These are phyloP conservation scores for Neospermospora avenae DNA, from an alignment of 2,329 filamentous ascomycete genomes.

Conservation along the genomic window DNA sequence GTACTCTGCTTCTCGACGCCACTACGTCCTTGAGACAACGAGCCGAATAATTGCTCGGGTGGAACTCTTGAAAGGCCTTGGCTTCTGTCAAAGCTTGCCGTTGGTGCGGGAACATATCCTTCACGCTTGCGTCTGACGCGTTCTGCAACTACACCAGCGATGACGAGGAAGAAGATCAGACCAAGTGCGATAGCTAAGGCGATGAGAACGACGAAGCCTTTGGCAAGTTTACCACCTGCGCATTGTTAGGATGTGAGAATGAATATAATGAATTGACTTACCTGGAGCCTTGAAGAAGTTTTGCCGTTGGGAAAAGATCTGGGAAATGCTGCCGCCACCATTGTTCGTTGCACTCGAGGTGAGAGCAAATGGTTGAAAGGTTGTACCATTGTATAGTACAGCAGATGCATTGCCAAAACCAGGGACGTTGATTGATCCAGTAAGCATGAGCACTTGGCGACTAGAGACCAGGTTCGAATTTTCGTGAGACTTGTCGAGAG, in stretches of 20 bases:
- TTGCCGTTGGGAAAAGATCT: constrained; percentile 78
- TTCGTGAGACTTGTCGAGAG: constrained; percentile 65
- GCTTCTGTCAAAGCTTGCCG: constrained; percentile 58
- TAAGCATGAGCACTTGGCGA: constrained; percentile 73
- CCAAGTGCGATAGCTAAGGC: constrained; percentile 74
- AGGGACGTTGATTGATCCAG: constrained; percentile 75
- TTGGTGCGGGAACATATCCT: constrained; percentile 76
- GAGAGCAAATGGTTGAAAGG: constrained; percentile 75
- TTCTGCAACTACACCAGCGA: constrained; percentile 71
- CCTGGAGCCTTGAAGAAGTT: constrained; percentile 67
- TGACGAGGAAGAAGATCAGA: constrained; percentile 73
- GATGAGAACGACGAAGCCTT: constrained; percentile 78
- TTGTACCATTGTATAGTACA: constrained; percentile 81
- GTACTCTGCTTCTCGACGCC: constrained; percentile 31
- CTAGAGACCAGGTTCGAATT: constrained; percentile 60
- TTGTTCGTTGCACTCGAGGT: constrained; percentile 64
- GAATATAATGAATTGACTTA: constrained; percentile 45
- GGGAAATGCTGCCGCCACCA: constrained; percentile 72
- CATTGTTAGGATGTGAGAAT: background rate
- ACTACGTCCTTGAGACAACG: constrained; percentile 31
- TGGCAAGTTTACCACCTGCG: constrained; percentile 56
- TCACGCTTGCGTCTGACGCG: constrained; percentile 72
- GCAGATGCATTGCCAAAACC: constrained; percentile 79
- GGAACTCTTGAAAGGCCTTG: constrained; percentile 58
- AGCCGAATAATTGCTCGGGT: constrained; percentile 49